phyloP scores from a whole-genome alignment of 148 eudicot genomes.

The Fagopyrum homotropicum region DNA sequence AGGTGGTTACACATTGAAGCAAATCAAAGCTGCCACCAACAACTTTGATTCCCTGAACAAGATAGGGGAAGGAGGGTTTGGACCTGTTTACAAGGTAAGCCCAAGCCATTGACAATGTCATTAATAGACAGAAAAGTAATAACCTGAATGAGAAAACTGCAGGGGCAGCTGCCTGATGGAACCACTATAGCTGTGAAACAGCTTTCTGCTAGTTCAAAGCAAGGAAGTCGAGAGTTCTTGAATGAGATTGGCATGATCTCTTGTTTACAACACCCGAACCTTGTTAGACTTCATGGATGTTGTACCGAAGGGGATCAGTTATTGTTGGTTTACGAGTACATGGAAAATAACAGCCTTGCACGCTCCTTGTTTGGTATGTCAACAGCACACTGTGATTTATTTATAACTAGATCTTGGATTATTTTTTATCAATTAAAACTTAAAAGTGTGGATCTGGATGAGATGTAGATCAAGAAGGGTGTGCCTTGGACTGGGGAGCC shows the following conservation, averaged over 20 bases:
- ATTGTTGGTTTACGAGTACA: conserved; percentile 35
- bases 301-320: conserved; percentile 30
- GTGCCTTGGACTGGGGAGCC: conserved; percentile 47
- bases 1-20: conserved; percentile 12
- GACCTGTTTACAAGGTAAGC: conserved; percentile 50
- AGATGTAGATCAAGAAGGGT: background rate
- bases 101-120: background rate
- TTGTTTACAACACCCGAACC: conserved; percentile 33
- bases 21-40: conserved; percentile 7
- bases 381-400: background rate
- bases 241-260: conserved; percentile 40
- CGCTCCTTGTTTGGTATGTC: conserved; percentile 29
- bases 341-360: conserved; percentile 35
- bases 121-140: background rate
- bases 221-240: conserved; percentile 34
- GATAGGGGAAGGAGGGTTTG: conserved; percentile 64
- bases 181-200: conserved; percentile 34
- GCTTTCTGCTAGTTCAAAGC: conserved; percentile 35
- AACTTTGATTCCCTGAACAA: conserved; percentile 25
- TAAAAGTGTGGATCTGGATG: conserved; percentile 23
- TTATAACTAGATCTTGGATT: background rate
- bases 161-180: conserved; percentile 31
- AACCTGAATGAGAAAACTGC: background rate
- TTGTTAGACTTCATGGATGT: conserved; percentile 34
- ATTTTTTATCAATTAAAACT: background rate